A percentile compares a stretch with the other conserved stretches of the same genome.
phyloP scores from a whole-genome alignment of 225 moss, liverwort and hornwort species.

The Bryum argenteum region DNA sequence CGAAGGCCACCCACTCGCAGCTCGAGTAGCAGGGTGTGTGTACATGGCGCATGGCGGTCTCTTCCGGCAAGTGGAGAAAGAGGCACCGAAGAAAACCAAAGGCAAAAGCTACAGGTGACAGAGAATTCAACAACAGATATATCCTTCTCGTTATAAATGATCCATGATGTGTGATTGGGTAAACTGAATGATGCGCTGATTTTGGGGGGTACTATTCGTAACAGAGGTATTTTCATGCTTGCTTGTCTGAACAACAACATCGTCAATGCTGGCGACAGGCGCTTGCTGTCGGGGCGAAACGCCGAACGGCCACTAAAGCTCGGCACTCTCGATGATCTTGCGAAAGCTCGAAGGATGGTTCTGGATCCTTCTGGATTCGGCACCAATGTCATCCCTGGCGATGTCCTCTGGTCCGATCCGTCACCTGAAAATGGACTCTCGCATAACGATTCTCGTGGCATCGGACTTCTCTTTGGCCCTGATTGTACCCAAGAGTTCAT shows the following conservation, averaged over 20 bases:
- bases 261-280: slow-evolving; percentile 80
- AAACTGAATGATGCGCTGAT: slow-evolving; percentile 35
- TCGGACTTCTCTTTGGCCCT: slow-evolving; percentile 93
- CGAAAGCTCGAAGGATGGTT: slow-evolving; percentile 76
- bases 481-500: slow-evolving; percentile 99
- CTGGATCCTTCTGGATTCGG: slow-evolving; percentile 84
- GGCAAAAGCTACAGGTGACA: slow-evolving; percentile 66
- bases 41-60: slow-evolving; percentile 96
- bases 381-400: slow-evolving; percentile 78
- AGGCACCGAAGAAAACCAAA: slow-evolving; percentile 64
- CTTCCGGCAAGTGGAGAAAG: slow-evolving; percentile 76
- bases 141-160: too few species aligned
- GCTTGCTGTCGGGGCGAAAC: slow-evolving; percentile 59
- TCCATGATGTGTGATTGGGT: not conserved
- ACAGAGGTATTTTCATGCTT: slow-evolving; percentile 75
- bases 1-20: slow-evolving; percentile 93
- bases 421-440: slow-evolving; percentile 74
- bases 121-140: not conserved
- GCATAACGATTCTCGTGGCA: slow-evolving; percentile 82
- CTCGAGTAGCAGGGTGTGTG: slow-evolving; percentile 91
- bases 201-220: slow-evolving; percentile 48
- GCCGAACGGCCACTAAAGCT: slow-evolving; percentile 62
- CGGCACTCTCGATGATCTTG: slow-evolving; percentile 75
- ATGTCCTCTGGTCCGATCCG: slow-evolving; percentile 97
- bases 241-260: slow-evolving; percentile 80